Evolutionary conservation across 1,284 basidiomycete genomes (phyloP), one percentile per base, ranked within the genome.

Genomic region (Naganishia liquefaciens): DNA sequence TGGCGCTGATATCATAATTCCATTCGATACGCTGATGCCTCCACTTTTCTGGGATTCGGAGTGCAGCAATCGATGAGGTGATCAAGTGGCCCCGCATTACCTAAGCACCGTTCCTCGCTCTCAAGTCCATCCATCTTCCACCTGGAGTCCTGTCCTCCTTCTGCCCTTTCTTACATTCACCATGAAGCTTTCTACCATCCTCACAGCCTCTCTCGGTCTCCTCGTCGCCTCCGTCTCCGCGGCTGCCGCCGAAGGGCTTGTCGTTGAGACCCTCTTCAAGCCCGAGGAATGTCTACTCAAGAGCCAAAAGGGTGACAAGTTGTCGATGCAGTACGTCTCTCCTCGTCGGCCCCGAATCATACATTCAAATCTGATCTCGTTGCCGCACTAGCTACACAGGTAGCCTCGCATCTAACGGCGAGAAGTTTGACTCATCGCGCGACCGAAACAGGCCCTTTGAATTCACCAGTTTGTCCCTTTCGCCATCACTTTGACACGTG

Each of bases 371-470:
- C 63, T 55, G 27, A 30, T 46, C 39, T 54, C 15, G 23, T 46
- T 3, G 25, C 43, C 1, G 13, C 19, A 10, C 15, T 57, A 80
- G 77, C 72, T 84, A 84, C 71, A 83, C 82, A 17, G 83, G 81
- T 6, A 80, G 76, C 2, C 74, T 84, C 5, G 79, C 78, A 53
- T 76, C 77, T 25, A 73, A 76, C 61, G 83, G 83, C 23, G 78
- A 75, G 65, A 81, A 83, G 71, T 84, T 84, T 67, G 83, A 84
- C 72, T 81, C 80, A 30, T 82, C 81, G 7, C 71, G 81, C 39
- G 82, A 83, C 74, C 73, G 83, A 5, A 80, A 80, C 43, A 71
- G 79, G 67, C 82, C 83, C 0, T 83, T 84, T 69, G 80, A 77
- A 54, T 82, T 81, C 68, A 79, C 74, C 11, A 73, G 78, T 79